Evolutionary conservation across 2,329 filamentous ascomycete genomes (phyloP), one percentile per base, ranked within the genome.

Genomic region (Coleophoma eucalyptorum): DNA sequence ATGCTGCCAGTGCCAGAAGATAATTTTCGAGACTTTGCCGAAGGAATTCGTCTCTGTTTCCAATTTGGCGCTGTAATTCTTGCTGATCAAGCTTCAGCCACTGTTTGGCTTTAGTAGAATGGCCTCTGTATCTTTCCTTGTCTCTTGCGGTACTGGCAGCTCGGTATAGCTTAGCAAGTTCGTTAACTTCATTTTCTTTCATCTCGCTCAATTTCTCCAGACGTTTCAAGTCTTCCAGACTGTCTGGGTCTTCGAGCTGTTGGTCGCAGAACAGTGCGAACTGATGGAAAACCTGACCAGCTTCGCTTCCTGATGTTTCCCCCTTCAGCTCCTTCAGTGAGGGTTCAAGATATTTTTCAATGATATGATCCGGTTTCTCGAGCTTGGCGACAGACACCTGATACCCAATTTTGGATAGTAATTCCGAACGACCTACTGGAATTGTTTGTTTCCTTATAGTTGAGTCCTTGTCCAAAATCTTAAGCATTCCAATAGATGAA

Each of bases 251-350:
- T 61, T 96, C 89, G 10, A 99, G 76, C 66, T 99, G 94, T 62
- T 91, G 85, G 65, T 99, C 93, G 62, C 95, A 99, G 66, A 99
- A 99, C 47, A 85, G 81, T 21, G 95, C 94, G 67, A 97, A 97
- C 61, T 96, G 90, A 65, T 97, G 91, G 62, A 91, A 97, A 1
- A 97, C 94, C 58, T 90, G 80, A 1, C 92, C 91, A 2, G 92
- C 89, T 53, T 93, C 89, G 42, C 79, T 76, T 1, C 88, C 87
- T 48, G 84, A 78, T 5, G 72, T 78, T 43, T 80, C 79, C 2
- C 84, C 84, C 60, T 83, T 87, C 7, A 99, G 75, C 63, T 95
- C 89, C 58, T 84, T 85, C 26, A 97, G 83, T 0, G 94, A 92
- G 19, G 90, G 89, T 49, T 87, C 81, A 0, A 99, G 78, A 61